Conservation (phyloP, 139 green algal species). For the Pedinophyceae sp. region DNA sequence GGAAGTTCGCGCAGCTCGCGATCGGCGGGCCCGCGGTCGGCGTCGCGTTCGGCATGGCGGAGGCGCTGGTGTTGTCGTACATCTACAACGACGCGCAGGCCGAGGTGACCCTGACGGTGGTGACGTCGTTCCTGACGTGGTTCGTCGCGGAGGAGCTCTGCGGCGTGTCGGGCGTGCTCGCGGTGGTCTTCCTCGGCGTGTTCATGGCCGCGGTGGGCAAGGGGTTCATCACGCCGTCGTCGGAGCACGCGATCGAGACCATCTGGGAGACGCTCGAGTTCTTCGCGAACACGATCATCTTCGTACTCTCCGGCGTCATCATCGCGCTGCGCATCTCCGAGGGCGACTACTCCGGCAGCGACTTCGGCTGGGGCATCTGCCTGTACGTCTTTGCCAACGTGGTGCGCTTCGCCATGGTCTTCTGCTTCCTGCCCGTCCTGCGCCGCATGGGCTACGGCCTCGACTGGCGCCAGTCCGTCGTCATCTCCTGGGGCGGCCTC, state of each 20-base stretch:
- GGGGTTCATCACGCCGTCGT: conserved; percentile 18
- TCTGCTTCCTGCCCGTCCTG: conserved; percentile 31
- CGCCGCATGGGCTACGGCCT: conserved; percentile 26
- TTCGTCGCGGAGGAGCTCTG: conserved; percentile 34
- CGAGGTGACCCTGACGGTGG: conserved; percentile 38
- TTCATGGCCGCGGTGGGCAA: conserved; percentile 26
- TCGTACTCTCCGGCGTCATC: conserved; percentile 36
- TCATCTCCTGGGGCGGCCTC: conserved; percentile 35
- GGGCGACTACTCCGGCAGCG: conserved; percentile 7
- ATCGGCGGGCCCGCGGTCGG: conserved; percentile 27
- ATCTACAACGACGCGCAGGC: conserved; percentile 28
- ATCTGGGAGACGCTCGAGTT: conserved; percentile 45
- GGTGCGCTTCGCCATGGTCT: conserved; percentile 18
- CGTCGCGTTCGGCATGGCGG: conserved; percentile 18
- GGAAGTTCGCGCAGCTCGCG: conserved; percentile 24
- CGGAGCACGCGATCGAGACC: conserved; percentile 22
- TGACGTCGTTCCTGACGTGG: conserved; percentile 25
- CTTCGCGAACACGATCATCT: conserved; percentile 56
- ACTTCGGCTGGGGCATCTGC: conserved; percentile 28
- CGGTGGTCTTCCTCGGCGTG: conserved; percentile 28
- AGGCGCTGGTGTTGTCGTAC: conserved; percentile 4
- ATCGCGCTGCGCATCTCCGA: conserved; percentile 21
- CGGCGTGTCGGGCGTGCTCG: conserved; percentile 37
- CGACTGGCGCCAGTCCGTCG: conserved; percentile 18
- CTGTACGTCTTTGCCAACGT: conserved; percentile 22